Base-by-base conservation (phyloP, 1,284 basidiomycete species). In the Ustilago esculenta region DNA sequence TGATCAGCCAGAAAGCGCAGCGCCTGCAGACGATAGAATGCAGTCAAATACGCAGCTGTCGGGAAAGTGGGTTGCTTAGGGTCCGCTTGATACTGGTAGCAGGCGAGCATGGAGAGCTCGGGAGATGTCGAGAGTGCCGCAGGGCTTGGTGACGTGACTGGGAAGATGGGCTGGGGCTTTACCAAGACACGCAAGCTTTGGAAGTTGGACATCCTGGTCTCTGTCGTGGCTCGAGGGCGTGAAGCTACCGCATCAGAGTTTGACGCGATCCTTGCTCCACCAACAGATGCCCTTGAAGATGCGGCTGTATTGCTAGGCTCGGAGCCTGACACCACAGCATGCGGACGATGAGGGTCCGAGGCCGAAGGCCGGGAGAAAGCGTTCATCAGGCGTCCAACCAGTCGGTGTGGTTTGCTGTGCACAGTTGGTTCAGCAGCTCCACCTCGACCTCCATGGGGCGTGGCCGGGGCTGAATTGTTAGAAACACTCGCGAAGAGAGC, bases 51-150 rank as follows among this genome's bases (percentile, higher is more conserved):
- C 6, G 60, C 50, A 30, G 46, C 40, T 18, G 54, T 60, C 4
- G 40, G 36, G 36, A 53, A 45, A 5, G 27, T 25, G 4, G 35
- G 1, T 21, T 50, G 44, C 7, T 34, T 20, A 2, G 59, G 21
- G 24, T 30, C 27, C 14, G 32, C 25, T 24, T 46, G 61, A 23
- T 46, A 54, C 37, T 64, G 61, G 50, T 72, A 64, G 54, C 56
- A 63, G 3, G 43, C 34, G n/a, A 70, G 55, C 61, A 63, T 54
- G 36, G 71, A 65, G 6, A 73, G 61, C 49, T 73, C 71, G 0
- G 71, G 71, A 2, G 71, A 73, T n/a, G 71, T 51, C 15, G 66
- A 66, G 8, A 73, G 36, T 11, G 71, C 66, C 6, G 61, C 44
- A 3, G 61, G 51, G 17, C 44, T 46, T 1, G 46, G 48, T 5